A percentile compares a stretch with the other conserved stretches of the same genome.
Conservation (phyloP, 257 asterid genomes). For the Salvia rosmarinus region DNA sequence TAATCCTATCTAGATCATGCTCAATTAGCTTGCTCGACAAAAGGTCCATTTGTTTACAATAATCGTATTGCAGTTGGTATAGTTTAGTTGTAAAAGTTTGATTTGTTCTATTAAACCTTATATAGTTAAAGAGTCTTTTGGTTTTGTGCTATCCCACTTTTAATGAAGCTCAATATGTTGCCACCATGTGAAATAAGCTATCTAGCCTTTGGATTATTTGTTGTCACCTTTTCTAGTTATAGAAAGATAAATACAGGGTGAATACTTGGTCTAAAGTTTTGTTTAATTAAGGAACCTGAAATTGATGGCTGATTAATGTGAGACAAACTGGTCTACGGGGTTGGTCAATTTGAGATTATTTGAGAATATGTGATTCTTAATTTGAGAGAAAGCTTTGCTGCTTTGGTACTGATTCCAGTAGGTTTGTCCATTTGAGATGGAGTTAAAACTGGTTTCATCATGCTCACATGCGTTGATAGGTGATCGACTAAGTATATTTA, state of each 20-base stretch:
- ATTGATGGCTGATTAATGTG: conserved; percentile 14
- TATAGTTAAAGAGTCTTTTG: too few relatives aligned
- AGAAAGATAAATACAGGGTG: not conserved
- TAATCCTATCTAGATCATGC: too few relatives aligned
- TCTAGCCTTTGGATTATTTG: conserved; percentile 14
- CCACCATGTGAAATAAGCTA: conserved; percentile 15
- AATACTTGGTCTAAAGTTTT: not conserved
- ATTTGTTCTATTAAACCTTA: too few relatives aligned
- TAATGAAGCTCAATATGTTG: conserved; percentile 19
- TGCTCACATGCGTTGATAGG: not conserved
- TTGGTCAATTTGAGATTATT: conserved; percentile 1
- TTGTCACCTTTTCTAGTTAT: not conserved
- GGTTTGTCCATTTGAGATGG: conserved; percentile 11
- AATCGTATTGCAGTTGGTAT: too few relatives aligned
- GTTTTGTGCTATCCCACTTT: conserved; percentile 2
- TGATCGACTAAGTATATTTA: not conserved
- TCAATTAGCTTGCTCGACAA: too few relatives aligned
- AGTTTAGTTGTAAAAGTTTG: too few relatives aligned
- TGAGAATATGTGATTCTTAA: not conserved
- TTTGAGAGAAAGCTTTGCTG: conserved; percentile 23
- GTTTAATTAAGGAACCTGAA: conserved; percentile 16
- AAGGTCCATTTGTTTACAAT: too few relatives aligned
- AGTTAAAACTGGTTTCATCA: not conserved
- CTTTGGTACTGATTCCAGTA: not conserved
- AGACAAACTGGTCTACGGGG: conserved; percentile 3